Conservation (phyloP, 139 green algal genomes). For the Auxenochlorella protothecoides region DNA sequence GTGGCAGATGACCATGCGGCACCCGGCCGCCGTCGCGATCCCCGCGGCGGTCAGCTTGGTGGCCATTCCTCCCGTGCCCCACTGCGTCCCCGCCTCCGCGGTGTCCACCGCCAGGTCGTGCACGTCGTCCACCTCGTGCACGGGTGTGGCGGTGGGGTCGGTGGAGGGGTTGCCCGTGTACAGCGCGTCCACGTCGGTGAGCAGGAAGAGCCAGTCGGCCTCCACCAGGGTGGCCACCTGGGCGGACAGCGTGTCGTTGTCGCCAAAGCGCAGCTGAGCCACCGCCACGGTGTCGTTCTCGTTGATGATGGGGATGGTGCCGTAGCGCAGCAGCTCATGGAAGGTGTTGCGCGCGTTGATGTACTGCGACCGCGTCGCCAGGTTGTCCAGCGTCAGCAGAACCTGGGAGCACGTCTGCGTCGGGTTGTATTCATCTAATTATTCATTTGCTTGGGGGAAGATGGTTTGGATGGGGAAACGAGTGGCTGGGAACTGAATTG, state of each 20-base stretch:
- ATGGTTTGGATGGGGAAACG: too few relatives aligned
- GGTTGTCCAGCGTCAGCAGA: constrained; percentile 84
- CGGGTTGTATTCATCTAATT: too few relatives aligned
- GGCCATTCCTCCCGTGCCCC: constrained; percentile 87
- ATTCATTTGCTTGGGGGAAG: too few relatives aligned
- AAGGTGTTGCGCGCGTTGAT: constrained; percentile 86
- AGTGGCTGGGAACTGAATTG: too few relatives aligned
- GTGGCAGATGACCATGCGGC: constrained; percentile 65
- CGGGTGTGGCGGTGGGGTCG: constrained; percentile 35
- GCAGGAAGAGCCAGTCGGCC: constrained; percentile 85
- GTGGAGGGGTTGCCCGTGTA: constrained; percentile 73
- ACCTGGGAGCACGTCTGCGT: constrained; percentile 75
- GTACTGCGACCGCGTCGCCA: constrained; percentile 74
- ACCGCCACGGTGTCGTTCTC: constrained; percentile 92
- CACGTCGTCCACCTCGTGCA: constrained; percentile 70
- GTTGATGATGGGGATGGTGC: constrained; percentile 81
- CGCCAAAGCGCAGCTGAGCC: constrained; percentile 79
- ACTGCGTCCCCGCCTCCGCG: constrained; percentile 53
- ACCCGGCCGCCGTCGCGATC: constrained; percentile 78
- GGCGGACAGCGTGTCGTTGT: constrained; percentile 92
- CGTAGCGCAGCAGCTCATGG: constrained; percentile 66
- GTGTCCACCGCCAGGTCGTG: constrained; percentile 54
- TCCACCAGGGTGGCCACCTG: constrained; percentile 81
- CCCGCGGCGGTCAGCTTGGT: constrained; percentile 90
- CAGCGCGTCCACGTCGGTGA: constrained; percentile 87